phyloP scores from a whole-genome alignment of 371 early-diverging fungal genomes.

The Mortierella sp. region DNA sequence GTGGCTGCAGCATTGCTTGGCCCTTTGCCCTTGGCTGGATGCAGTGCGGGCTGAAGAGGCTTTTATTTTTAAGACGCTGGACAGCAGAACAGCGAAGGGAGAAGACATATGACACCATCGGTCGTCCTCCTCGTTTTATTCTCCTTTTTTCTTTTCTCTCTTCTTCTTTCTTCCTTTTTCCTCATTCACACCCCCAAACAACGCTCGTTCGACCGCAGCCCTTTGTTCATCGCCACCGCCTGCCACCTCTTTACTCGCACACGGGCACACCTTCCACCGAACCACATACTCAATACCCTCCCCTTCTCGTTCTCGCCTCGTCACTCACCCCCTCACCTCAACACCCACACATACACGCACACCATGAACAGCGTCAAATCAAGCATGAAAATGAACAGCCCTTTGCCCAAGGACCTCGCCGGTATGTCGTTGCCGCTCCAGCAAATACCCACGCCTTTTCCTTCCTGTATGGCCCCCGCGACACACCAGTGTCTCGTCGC shows the following conservation, averaged over 20 bases:
- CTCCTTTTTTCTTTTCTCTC: background rate
- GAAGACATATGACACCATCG: background rate
- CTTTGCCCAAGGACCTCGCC: constrained; percentile 72
- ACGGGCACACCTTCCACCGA: background rate
- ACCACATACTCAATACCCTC: background rate
- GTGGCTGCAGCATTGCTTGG: background rate
- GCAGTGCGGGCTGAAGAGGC: background rate
- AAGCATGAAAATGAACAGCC: constrained; percentile 67
- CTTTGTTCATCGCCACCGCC: background rate
- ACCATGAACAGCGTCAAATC: constrained; percentile 30
- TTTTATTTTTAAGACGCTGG: background rate
- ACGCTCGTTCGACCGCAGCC: background rate
- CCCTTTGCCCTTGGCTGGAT: background rate
- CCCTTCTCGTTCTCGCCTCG: background rate
- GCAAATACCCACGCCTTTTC: background rate
- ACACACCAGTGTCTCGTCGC: background rate
- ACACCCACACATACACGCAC: background rate
- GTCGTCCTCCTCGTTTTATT: background rate
- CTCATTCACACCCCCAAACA: background rate
- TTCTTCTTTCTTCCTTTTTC: background rate
- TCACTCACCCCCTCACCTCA: background rate
- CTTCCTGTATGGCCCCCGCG: background rate
- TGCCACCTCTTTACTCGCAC: background rate
- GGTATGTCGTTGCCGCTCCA: constrained; percentile 36
- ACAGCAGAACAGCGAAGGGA: background rate